Evolutionary conservation across 2,329 filamentous ascomycete genomes (phyloP).

Genomic region (Calonectria crousiana): DNA sequence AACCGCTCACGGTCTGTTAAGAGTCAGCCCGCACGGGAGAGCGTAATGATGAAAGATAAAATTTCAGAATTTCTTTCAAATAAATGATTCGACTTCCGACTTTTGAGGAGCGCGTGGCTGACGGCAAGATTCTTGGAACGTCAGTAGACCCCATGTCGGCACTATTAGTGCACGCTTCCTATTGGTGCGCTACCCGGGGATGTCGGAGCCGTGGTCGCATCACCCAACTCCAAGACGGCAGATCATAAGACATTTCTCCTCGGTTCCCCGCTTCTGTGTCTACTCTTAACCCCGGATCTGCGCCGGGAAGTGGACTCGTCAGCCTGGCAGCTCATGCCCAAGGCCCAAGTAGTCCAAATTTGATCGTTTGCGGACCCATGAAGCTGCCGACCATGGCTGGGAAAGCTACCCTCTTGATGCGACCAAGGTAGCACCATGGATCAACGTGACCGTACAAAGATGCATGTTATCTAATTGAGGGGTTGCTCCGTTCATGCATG

Average conservation of each 20-base stretch:
- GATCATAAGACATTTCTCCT: conserved; percentile 3
- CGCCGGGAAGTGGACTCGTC: background rate
- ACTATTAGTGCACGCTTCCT: background rate
- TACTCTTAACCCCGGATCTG: background rate
- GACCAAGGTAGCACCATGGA: background rate
- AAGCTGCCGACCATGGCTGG: background rate
- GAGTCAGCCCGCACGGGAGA: background rate
- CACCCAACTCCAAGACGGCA: background rate
- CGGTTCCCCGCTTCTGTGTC: conserved; percentile 16
- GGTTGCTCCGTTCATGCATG: background rate
- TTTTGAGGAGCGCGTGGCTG: background rate
- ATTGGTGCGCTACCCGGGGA: conserved; percentile 25
- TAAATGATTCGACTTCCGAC: background rate
- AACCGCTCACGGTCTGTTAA: background rate
- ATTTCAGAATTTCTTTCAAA: background rate
- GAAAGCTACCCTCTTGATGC: background rate
- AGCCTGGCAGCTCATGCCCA: background rate
- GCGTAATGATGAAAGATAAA: background rate
- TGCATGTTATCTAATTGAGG: background rate
- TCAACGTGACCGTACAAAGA: conserved; percentile 2
- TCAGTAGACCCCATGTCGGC: background rate
- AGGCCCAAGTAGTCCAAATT: background rate
- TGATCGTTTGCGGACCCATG: background rate
- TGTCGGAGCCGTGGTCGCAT: conserved; percentile 12
- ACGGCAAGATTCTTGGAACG: background rate